Percentiles rank a stretch among this genome's conserved stretches.
These are phyloP conservation scores for Lactarius quietus DNA, from an alignment of 768 basidiomycete genomes.

Conservation along the genomic window DNA sequence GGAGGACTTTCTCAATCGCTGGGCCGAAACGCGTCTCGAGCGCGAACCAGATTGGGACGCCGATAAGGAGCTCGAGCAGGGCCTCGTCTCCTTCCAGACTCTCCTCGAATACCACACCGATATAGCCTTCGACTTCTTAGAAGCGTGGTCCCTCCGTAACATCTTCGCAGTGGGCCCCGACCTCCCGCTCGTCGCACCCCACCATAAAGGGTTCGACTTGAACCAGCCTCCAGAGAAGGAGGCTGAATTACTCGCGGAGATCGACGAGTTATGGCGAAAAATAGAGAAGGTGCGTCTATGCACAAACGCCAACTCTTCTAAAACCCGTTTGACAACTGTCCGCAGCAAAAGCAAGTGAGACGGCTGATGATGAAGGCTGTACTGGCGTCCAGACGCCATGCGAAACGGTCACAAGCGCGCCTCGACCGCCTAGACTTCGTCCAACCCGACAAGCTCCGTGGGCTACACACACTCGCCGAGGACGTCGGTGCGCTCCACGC, in stretches of 20 bases:
- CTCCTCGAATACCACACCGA: conserved; percentile 86
- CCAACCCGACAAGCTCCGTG: conserved; percentile 38
- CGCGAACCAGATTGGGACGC: conserved; percentile 50
- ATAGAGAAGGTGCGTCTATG: conserved; percentile 60
- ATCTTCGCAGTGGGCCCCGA: conserved; percentile 75
- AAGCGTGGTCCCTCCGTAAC: conserved; percentile 85
- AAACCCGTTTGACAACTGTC: not conserved
- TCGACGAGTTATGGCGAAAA: conserved; percentile 61
- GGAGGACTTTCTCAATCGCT: conserved; percentile 70
- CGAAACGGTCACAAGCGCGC: conserved; percentile 44
- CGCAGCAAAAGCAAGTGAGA: conserved; percentile 64
- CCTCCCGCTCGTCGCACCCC: conserved; percentile 67
- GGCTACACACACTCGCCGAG: conserved; percentile 40
- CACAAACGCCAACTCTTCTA: not conserved
- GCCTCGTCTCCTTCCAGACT: conserved; percentile 82
- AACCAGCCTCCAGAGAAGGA: conserved; percentile 53
- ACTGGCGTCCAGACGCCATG: conserved; percentile 44
- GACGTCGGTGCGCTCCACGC: conserved; percentile 45
- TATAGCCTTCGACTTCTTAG: conserved; percentile 88
- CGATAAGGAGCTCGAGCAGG: conserved; percentile 71
- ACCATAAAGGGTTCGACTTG: conserved; percentile 71
- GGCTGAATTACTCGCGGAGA: conserved; percentile 53
- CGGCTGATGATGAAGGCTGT: conserved; percentile 53
- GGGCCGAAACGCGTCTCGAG: conserved; percentile 64
- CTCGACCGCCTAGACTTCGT: conserved; percentile 45